These are phyloP conservation scores for Neofusicoccum ribis DNA, from an alignment of 2,329 filamentous ascomycete genomes.

Conservation along the genomic window DNA sequence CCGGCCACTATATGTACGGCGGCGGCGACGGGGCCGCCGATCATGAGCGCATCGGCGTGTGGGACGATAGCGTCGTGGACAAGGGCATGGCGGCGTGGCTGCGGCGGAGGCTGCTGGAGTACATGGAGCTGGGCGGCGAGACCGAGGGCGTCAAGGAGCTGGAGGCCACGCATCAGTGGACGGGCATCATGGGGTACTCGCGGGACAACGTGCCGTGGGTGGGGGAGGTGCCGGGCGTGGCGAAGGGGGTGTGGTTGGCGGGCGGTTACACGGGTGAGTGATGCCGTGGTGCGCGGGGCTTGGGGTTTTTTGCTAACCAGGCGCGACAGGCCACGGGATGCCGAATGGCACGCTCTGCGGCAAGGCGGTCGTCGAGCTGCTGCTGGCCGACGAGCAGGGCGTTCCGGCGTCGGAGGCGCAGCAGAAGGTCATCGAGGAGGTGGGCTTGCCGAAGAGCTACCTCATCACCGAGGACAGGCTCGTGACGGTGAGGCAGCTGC, in stretches of 20 bases:
- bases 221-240: slow-evolving; percentile 60
- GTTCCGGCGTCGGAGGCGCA: slow-evolving; percentile 32
- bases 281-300: too few species aligned
- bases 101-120: slow-evolving; percentile 43
- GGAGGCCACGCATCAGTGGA: slow-evolving; percentile 60
- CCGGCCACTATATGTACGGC: slow-evolving; percentile 64
- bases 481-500: slow-evolving; percentile 29
- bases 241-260: slow-evolving; percentile 60
- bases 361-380: slow-evolving; percentile 62
- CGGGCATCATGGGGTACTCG: slow-evolving; percentile 77
- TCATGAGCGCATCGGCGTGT: slow-evolving; percentile 55
- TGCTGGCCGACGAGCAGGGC: slow-evolving; percentile 46
- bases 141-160: slow-evolving; percentile 45
- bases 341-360: slow-evolving; percentile 69
- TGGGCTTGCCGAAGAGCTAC: slow-evolving; percentile 39
- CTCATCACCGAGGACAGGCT: slow-evolving; percentile 40
- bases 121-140: slow-evolving; percentile 37
- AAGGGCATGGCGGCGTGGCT: slow-evolving; percentile 58
- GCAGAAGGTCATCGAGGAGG: slow-evolving; percentile 34
- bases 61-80: slow-evolving; percentile 61
- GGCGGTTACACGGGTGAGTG: slow-evolving; percentile 63
- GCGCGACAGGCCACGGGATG: slow-evolving; percentile 63
- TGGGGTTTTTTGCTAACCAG: too few species aligned
- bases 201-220: slow-evolving; percentile 71
- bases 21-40: slow-evolving; percentile 62